Evolutionary conservation across 2,329 filamentous ascomycete species (phyloP).

Genomic region (Ophiostoma quercus): DNA sequence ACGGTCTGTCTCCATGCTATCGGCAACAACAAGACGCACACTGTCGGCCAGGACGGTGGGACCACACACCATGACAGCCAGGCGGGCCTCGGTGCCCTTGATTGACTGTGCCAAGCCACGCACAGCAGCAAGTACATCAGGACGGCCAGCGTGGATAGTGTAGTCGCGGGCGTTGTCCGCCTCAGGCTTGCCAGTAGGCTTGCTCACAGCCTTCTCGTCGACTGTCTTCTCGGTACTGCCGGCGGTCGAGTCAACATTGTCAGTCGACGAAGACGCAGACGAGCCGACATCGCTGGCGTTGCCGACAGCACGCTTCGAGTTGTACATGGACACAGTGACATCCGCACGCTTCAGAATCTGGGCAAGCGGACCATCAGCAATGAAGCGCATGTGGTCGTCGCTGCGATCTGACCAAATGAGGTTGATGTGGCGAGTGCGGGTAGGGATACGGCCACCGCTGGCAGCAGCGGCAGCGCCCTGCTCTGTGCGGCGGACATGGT

Average conservation of each 20-base stretch:
- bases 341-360: constrained; percentile 19
- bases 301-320: constrained; percentile 12
- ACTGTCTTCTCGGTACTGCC: not conserved
- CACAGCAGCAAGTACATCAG: constrained; percentile 22
- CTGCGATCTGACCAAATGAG: constrained; percentile 27
- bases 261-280: constrained; percentile 14
- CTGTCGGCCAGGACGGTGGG: constrained; percentile 24
- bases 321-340: constrained; percentile 19
- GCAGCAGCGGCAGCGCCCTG: constrained; percentile 4
- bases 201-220: not conserved
- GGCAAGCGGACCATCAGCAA: constrained; percentile 19
- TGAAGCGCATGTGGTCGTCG: constrained; percentile 19
- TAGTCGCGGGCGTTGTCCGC: not conserved
- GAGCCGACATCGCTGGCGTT: not conserved
- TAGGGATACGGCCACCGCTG: constrained; percentile 16
- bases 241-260: constrained; percentile 6
- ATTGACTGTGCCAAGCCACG: constrained; percentile 16
- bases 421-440: constrained; percentile 24
- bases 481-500: constrained; percentile 23
- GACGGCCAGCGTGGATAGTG: constrained; percentile 23
- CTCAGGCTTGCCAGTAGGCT: not conserved
- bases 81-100: constrained; percentile 16
- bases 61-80: constrained; percentile 27
- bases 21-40: constrained; percentile 20
- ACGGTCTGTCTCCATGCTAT: constrained; percentile 22